Evolutionary conservation across 768 basidiomycete genomes (phyloP).

Genomic region (Pleurotus platypus): DNA sequence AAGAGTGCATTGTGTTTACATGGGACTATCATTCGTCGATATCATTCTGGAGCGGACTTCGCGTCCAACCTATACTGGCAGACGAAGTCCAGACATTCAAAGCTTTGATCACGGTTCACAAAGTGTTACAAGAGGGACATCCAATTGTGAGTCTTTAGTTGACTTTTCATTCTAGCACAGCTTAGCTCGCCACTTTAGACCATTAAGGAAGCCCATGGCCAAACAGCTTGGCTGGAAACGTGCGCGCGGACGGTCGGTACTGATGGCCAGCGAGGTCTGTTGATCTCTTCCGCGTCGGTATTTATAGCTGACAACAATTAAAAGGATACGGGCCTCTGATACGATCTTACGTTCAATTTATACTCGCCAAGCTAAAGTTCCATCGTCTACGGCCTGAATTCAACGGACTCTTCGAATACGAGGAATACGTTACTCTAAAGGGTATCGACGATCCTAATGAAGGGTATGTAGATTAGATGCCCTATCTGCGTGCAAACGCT

Average conservation of each 20-base stretch:
- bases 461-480: conserved; percentile 56
- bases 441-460: conserved; percentile 99
- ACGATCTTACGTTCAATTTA: conserved; percentile 93
- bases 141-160: conserved; percentile 58
- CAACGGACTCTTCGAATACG: conserved; percentile 98
- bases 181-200: conserved; percentile 48
- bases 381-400: conserved; percentile 96
- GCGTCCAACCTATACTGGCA: conserved; percentile 94
- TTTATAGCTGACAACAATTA: conserved; percentile 4
- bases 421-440: conserved; percentile 96
- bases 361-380: conserved; percentile 92
- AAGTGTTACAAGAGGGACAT: conserved; percentile 97
- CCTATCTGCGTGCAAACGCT: conserved; percentile 3
- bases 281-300: background rate
- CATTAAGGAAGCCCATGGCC: conserved; percentile 94
- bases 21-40: conserved; percentile 99
- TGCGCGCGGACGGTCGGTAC: conserved; percentile 85
- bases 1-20: conserved; percentile 98
- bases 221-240: conserved; percentile 97
- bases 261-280: conserved; percentile 72
- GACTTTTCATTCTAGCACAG: conserved; percentile 5
- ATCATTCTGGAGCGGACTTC: conserved; percentile 95
- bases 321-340: conserved; percentile 91
- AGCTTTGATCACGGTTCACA: conserved; percentile 95
- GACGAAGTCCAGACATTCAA: conserved; percentile 99